Base-by-base conservation (phyloP, 1,284 basidiomycete genomes). In the Naganishia sp. region DNA sequence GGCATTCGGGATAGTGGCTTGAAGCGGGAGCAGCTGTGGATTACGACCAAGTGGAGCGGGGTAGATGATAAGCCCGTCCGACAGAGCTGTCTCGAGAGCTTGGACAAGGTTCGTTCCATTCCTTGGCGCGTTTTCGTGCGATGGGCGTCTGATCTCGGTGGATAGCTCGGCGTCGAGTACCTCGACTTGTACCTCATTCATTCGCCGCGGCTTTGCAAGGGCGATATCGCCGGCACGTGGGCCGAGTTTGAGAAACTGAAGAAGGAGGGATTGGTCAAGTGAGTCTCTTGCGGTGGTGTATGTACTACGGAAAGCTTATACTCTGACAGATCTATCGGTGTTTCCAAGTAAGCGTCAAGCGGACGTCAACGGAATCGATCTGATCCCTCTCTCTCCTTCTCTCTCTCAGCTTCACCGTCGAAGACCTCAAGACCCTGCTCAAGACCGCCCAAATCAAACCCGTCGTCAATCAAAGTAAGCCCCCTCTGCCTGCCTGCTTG, bases 151-250 rank as follows among this genome's bases (percentile, higher is more conserved):
- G 48, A 16, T 61, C 25, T 1, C 44, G 25, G 23, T 31, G 10
- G 66, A 57, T 49, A 88, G 86, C 82, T 90, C 23, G 87, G 85
- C 0, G 72, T 90, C 9, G 78, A 82, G 3, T 86, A 87, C 68
- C 83, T 91, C 11, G 89, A 90, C 74, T 77, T 90, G 46, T 90
- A 89, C 77, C 83, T 76, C 33, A 72, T 74, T 42, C 88, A 90
- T 72, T 74, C 78, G 60, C 86, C 87, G 10, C 70, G 79, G 0
- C 72, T 84, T 10, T 82, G 83, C 25, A 73, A 81, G 23, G 81
- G 82, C 1, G 83, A 87, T 67, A 84, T 88, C 56, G 64, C 82
- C 0, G 83, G 83, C 10, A 81, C 81, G 9, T 90, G 88, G 89
- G 78, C 78, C 33, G 78, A 85, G 70, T 83, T 90, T 74, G 87